Evolutionary conservation across 768 basidiomycete species (phyloP).

Genomic region (Coprinopsis marcescibilis): DNA sequence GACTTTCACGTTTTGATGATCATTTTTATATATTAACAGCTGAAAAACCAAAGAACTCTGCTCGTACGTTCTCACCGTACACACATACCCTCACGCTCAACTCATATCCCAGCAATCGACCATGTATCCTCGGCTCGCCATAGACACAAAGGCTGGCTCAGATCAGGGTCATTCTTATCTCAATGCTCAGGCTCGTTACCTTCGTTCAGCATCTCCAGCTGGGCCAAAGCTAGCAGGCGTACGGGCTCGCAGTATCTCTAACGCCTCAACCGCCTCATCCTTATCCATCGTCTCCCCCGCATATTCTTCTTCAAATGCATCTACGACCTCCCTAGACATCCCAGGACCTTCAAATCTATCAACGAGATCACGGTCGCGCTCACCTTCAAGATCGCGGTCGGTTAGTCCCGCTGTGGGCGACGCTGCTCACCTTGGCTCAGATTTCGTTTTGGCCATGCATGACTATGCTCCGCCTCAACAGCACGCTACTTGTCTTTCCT

Average conservation of each 20-base stretch:
- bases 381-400: slow-evolving; percentile 23
- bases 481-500: slow-evolving; percentile 78
- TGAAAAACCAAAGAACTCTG: too few species aligned
- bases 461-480: slow-evolving; percentile 74
- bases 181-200: slow-evolving; percentile 22
- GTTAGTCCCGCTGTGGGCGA: slow-evolving; percentile 45
- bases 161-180: slow-evolving; percentile 26
- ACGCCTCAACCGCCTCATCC: slow-evolving; percentile 52
- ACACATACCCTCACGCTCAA: too few species aligned
- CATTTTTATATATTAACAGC: too few species aligned
- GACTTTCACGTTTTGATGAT: too few species aligned
- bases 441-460: slow-evolving; percentile 89
- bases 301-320: slow-evolving; percentile 50
- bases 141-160: slow-evolving; percentile 40
- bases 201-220: slow-evolving; percentile 26
- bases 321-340: slow-evolving; percentile 43
- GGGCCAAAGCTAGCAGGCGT: slow-evolving; percentile 25
- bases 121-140: slow-evolving; percentile 45
- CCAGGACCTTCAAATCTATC: slow-evolving; percentile 21
- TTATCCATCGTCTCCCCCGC: slow-evolving; percentile 51
- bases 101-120: too few species aligned
- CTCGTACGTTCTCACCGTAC: too few species aligned
- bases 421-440: slow-evolving; percentile 43
- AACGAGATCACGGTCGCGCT: slow-evolving; percentile 11
- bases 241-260: slow-evolving; percentile 46